Conservation (phyloP, 1,284 basidiomycete species). For the Ceratobasidium sp. region DNA sequence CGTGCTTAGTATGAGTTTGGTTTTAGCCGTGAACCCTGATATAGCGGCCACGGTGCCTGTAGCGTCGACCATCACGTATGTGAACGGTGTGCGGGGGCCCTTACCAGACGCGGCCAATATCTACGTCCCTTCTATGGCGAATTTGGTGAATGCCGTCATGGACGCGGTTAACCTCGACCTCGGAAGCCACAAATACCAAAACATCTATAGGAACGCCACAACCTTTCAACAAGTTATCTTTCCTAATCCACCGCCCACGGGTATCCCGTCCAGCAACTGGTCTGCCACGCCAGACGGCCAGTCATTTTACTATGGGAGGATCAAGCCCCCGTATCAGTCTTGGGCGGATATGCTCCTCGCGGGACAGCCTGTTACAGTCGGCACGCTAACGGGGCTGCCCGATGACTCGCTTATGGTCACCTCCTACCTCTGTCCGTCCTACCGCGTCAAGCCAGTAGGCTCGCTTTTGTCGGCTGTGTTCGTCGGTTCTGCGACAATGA, state of each 20-base stretch:
- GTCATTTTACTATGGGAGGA: conserved; percentile 13
- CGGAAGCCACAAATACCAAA: not conserved
- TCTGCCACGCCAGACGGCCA: not conserved
- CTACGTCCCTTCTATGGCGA: not conserved
- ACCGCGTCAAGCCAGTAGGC: conserved; percentile 14
- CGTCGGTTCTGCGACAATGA: conserved; percentile 34
- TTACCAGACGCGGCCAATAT: not conserved
- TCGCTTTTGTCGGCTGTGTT: conserved; percentile 21
- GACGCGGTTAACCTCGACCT: conserved; percentile 38
- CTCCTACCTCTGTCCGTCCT: conserved; percentile 30
- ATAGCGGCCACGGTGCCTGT: not conserved
- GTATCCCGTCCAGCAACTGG: not conserved
- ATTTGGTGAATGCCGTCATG: not conserved
- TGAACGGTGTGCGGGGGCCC: not conserved
- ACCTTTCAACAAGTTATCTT: not conserved
- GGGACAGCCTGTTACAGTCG: not conserved
- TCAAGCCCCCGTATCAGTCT: conserved; percentile 14
- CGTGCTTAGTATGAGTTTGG: not conserved
- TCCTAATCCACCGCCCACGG: not conserved
- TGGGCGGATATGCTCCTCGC: conserved; percentile 30
- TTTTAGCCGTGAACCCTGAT: not conserved
- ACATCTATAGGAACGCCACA: conserved; percentile 21
- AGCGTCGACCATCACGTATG: not conserved
- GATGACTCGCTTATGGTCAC: not conserved
- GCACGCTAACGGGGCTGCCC: not conserved